Base-by-base conservation (phyloP, 176 grass and related monocot species). In the Carex kokanica region DNA sequence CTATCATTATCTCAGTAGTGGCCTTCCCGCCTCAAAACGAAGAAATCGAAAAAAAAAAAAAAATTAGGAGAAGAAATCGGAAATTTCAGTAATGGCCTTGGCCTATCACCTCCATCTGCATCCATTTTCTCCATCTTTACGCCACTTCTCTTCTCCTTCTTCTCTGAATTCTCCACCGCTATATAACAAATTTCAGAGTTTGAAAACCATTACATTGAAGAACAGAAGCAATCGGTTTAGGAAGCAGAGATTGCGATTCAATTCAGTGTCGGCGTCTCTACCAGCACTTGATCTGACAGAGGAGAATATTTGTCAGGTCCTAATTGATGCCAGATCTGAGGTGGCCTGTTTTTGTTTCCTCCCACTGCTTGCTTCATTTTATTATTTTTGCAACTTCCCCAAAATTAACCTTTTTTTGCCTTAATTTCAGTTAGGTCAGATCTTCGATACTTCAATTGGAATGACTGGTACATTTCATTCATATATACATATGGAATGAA, bases 281-380 rank as follows among this genome's bases (percentile, higher is more conserved):
- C 78, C 88, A 64, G 89, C 84, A 64, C 93, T 98, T 79, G 96
- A 98, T 90, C 87, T 98, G 17, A 98, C 86, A 4, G 93, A 98
- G 86, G 96, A 95, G 34, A 98, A 95, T 83, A 86, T 98, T 66
- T 84, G 84, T 71, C 82, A 81, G 69, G 91, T 86, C 70, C 65
- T 98, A 36, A 80, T 57, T 20, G 96, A 98, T 49, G 86, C 93
- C 21, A 95, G 88, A 89, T 82, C 86, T 0, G 93, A 95, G 96
- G 96, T 74, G 77, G 87, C 74, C 0, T 0, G 9, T 10, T 15
- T 15, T 0, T 0, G 16, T 60, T 62, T 1, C 20, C 13, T 34
- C 56, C 6, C 15, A 80, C n/a, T n/a, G 3, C 16, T 3, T 32
- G 1, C 25, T 63, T 24, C 24, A 60, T 65, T 43, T 69, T 53